Conservation (phyloP, 83 land plant species). For the Thuja plicata region DNA sequence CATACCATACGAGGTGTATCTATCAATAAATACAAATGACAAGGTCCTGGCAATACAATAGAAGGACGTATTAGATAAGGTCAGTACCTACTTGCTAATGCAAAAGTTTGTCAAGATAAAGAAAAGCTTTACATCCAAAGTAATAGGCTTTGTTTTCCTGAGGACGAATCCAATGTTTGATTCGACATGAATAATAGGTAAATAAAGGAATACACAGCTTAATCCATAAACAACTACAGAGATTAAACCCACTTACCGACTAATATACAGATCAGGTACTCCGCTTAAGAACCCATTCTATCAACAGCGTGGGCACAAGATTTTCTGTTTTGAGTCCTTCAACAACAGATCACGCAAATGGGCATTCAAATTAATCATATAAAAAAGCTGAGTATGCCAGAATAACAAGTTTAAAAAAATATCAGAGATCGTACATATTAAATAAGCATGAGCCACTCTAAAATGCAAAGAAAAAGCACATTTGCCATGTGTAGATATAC, state of each 20-base stretch:
- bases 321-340: constrained; percentile 1
- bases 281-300: background rate
- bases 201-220: too few relatives aligned
- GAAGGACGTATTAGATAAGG: background rate
- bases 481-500: constrained; percentile 2
- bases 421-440: background rate
- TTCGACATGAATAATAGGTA: too few relatives aligned
- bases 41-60: constrained; percentile 7
- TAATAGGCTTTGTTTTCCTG: too few relatives aligned
- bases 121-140: background rate
- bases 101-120: background rate
- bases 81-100: background rate
- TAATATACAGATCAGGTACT: constrained; percentile 1
- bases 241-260: background rate
- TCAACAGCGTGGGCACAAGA: background rate
- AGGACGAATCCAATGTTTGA: too few relatives aligned
- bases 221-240: background rate
- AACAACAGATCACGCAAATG: background rate
- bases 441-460: background rate
- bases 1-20: background rate
- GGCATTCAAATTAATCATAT: background rate
- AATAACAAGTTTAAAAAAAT: background rate
- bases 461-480: background rate
- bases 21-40: constrained; percentile 9
- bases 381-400: background rate